Evolutionary conservation across 148 eudicot species (phyloP), one percentile per base, ranked within the genome.

Genomic region (Rhododendron henanense): DNA sequence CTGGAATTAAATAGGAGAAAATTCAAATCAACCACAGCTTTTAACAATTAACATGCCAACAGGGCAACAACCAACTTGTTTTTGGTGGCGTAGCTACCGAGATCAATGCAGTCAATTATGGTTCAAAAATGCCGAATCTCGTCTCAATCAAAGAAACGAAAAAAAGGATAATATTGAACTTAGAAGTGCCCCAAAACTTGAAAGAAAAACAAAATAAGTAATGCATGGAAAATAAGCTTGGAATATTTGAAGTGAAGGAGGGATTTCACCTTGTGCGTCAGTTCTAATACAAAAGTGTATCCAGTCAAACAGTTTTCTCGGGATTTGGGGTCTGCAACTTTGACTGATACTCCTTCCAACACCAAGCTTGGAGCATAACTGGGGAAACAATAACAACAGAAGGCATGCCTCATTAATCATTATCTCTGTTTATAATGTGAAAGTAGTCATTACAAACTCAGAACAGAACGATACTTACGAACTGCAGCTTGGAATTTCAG

Each of bases 331-430:
- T 94, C 99, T 37, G 92, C 91, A 78, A 93, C 91, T 85, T 90
- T 92, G 84, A 95, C 89, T 21, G 95, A 93, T 85, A 90, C 88
- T 83, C 93, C 98, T 89, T 97, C 95, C 89, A 95, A 77, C 63
- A 86, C 90, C 89, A 97, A 85, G 13, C 92, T 93, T 18, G 99
- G 99, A 87, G 92, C 87, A 90, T 95, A 93, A 81, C 99, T 97
- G 92, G 37, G 16, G 47, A 19, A 69, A 23, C 35, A 65, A 63
- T 21, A 37, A 63, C 14, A 14, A 44, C 25, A 65, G 76, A 33
- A 48, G 77, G 23, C 21, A 75, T 53, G 28, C 81, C 45, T 19
- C 14, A 16, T 10, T 10, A 51, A 11, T 31, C 14, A 16, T 5
- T 5, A 51, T 15, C 18, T 15, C 6, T 76, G 76, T 55, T 59